Evolutionary conservation across 768 basidiomycete genomes (phyloP).

Genomic region (Mrakia frigida): DNA sequence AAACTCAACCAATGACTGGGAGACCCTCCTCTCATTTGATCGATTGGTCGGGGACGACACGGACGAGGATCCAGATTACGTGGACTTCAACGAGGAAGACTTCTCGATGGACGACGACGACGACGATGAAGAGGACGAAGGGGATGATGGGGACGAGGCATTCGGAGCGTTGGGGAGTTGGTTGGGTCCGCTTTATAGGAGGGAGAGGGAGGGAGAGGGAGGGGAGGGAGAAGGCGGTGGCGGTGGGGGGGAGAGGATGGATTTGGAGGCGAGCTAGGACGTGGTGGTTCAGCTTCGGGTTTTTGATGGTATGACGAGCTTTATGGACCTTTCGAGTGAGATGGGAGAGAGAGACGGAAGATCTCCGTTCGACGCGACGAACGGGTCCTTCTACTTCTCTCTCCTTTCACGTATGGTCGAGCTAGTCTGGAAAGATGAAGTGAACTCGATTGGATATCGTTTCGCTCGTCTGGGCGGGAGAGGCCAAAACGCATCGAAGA

Average conservation of each 20-base stretch:
- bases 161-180: not conserved
- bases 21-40: not conserved
- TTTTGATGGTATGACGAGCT: too few relatives aligned
- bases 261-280: not conserved
- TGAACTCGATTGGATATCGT: too few relatives aligned
- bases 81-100: not conserved
- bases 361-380: too few relatives aligned
- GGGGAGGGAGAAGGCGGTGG: not conserved
- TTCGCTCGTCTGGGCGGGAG: too few relatives aligned
- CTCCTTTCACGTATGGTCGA: too few relatives aligned
- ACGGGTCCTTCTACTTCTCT: too few relatives aligned
- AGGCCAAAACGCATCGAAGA: too few relatives aligned
- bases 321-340: too few relatives aligned
- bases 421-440: too few relatives aligned
- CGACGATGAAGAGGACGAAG: not conserved
- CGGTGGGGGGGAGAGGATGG: not conserved
- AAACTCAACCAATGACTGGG: not conserved
- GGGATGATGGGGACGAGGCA: not conserved
- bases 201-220: not conserved
- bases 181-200: not conserved
- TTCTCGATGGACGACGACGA: not conserved
- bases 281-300: not conserved
- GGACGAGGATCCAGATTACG: not conserved
- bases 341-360: too few relatives aligned
- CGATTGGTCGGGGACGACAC: not conserved